Base-by-base conservation (phyloP, 2,329 filamentous ascomycete genomes). In the Colletotrichum sp. region DNA sequence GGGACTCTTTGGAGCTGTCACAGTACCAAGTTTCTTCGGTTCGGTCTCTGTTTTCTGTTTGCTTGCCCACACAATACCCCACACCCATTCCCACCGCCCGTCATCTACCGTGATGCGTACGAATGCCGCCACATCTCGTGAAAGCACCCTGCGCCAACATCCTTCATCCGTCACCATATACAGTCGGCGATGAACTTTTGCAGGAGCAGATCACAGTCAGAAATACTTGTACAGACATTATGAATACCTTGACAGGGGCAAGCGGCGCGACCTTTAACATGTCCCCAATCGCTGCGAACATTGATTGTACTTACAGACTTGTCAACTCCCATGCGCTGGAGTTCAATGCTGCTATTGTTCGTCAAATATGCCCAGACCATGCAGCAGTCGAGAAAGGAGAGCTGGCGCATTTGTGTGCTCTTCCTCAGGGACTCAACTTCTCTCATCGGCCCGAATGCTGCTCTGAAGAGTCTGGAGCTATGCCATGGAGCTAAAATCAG, bases 141-240 rank as follows among this genome's bases (percentile, higher is more conserved):
- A 44, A 44, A 44, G 36, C 7, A 44, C 36, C 16, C 16, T 44
- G 36, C 16, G 36, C 36, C 16, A 44, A 2, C 3, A 0, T 8
- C 4, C 16, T 18, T 18, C 36, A 44, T 44, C 16, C 36, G 8
- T 9, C 16, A 18, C 3, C 16, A 44, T 5, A 18, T 6, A 6
- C 4, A 18, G 36, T 18, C 8, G 36, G 36, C 16, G 5, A 44
- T 18, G 16, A 44, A 9, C 34, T 18, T 9, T 16, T 18, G 16
- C 8, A 44, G 2, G 15, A 18, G 36, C 16, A 44, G 16, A 44
- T 2, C 18, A 5, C 6, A 2, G 8, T 44, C 16, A 44, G 10
- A 9, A 18, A 9, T 4, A 1, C 6, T 18, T 8, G 8, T 18
- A 10, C 2, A 44, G 39, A 44, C 0, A 6, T 3, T 2, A 9